Percentiles rank a stretch among this genome's conserved stretches.
Conservation (phyloP, 257 asterid genomes). For the Leonotis leonurus region DNA sequence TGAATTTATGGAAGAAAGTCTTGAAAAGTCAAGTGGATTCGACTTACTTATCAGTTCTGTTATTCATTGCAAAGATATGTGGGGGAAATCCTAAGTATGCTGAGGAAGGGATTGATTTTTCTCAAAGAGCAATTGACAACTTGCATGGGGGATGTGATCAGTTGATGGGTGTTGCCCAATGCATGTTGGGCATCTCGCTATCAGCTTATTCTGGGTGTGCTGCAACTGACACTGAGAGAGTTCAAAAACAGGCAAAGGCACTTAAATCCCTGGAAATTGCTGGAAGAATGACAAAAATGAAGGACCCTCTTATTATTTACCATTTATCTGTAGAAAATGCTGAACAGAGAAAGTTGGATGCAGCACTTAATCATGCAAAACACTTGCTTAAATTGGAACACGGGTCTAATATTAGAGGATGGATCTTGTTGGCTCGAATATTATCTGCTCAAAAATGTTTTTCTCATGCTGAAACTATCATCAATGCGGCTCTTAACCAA, state of each 20-base stretch:
- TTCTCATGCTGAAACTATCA: constrained; percentile 50
- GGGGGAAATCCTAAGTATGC: constrained; percentile 32
- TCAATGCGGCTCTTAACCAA: constrained; percentile 68
- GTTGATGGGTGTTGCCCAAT: constrained; percentile 53
- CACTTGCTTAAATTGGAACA: constrained; percentile 56
- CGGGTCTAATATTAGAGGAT: constrained; percentile 54
- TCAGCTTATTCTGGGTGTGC: constrained; percentile 42
- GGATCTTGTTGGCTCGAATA: constrained; percentile 71
- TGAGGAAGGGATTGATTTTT: constrained; percentile 62
- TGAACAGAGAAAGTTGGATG: constrained; percentile 81
- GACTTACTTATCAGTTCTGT: constrained; percentile 38
- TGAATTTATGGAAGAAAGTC: constrained; percentile 58
- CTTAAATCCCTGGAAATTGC: constrained; percentile 65
- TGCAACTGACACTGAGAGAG: constrained; percentile 40
- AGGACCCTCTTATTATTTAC: constrained; percentile 48
- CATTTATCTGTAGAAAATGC: constrained; percentile 72
- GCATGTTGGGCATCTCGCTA: constrained; percentile 59
- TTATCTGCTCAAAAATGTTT: constrained; percentile 71
- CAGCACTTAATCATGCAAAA: constrained; percentile 59
- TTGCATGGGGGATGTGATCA: constrained; percentile 46
- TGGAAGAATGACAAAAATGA: constrained; percentile 43
- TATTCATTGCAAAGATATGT: constrained; percentile 65
- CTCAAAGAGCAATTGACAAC: constrained; percentile 50
- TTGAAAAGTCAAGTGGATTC: constrained; percentile 36
- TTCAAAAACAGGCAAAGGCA: constrained; percentile 47